These are phyloP conservation scores for Protomyces pachydermus DNA, from an alignment of 1,139 yeast genomes.

Conservation along the genomic window DNA sequence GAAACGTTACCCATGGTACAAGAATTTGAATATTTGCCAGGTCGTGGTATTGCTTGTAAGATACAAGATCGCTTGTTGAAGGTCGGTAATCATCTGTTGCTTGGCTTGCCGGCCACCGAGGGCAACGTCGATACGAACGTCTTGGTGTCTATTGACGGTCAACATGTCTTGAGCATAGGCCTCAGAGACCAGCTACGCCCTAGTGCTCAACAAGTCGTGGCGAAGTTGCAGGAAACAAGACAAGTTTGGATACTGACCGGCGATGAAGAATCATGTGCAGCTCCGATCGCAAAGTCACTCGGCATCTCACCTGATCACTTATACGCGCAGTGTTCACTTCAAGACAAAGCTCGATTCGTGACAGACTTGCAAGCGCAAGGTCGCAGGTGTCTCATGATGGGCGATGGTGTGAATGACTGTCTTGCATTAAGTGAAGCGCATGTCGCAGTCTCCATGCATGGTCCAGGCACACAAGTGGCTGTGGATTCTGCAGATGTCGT, in stretches of 20 bases:
- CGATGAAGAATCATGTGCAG: slow-evolving; percentile 63
- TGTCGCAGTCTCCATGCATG: slow-evolving; percentile 74
- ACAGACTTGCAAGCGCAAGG: slow-evolving; percentile 47
- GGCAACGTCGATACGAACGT: not conserved
- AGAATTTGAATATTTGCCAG: not conserved
- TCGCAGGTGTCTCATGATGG: slow-evolving; percentile 61
- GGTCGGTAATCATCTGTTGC: not conserved
- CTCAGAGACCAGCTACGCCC: slow-evolving; percentile 62
- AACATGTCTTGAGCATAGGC: slow-evolving; percentile 47
- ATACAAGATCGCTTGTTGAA: not conserved
- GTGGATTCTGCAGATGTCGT: slow-evolving; percentile 93
- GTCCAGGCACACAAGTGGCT: slow-evolving; percentile 92
- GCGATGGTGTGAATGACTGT: slow-evolving; percentile 96
- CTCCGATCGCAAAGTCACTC: slow-evolving; percentile 59
- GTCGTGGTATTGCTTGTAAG: slow-evolving; percentile 3
- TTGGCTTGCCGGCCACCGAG: not conserved
- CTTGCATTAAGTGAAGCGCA: slow-evolving; percentile 89
- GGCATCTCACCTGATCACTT: slow-evolving; percentile 54
- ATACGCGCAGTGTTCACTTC: slow-evolving; percentile 70
- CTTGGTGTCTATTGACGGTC: slow-evolving; percentile 34
- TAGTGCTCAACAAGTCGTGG: slow-evolving; percentile 55
- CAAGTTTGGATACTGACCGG: slow-evolving; percentile 71
- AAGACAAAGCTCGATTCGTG: slow-evolving; percentile 60
- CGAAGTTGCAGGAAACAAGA: slow-evolving; percentile 47
- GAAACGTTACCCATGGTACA: not conserved